Conservation (phyloP, 2,329 filamentous ascomycete genomes). For the Talaromyces piceae region DNA sequence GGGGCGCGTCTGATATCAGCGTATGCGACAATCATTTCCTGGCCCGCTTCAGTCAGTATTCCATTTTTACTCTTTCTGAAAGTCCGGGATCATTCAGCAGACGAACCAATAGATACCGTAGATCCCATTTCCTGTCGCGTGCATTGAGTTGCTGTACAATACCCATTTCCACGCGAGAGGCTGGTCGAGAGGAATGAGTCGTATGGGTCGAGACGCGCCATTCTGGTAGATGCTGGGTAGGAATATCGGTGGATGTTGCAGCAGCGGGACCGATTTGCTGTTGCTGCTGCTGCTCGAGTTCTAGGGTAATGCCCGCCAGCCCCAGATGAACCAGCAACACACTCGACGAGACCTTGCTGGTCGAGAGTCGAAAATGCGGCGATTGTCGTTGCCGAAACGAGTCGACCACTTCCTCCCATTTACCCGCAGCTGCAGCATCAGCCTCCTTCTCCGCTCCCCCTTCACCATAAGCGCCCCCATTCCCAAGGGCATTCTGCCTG, state of each 20-base stretch:
- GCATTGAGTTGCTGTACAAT: slow-evolving; percentile 28
- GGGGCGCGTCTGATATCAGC: slow-evolving; percentile 31
- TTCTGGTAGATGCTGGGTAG: slow-evolving; percentile 11
- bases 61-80: not conserved
- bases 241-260: not conserved
- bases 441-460: not conserved
- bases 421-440: too few relatives aligned
- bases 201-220: slow-evolving; percentile 29
- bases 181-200: slow-evolving; percentile 5
- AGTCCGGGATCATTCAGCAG: not conserved
- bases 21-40: slow-evolving; percentile 40
- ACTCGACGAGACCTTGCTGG: slow-evolving; percentile 15
- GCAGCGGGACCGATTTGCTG: slow-evolving; percentile 15
- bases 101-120: slow-evolving; percentile 32
- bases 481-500: too few relatives aligned
- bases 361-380: slow-evolving; percentile 24
- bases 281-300: slow-evolving; percentile 20
- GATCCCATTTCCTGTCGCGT: slow-evolving; percentile 32
- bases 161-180: slow-evolving; percentile 27
- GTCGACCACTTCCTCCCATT: slow-evolving; percentile 28
- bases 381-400: slow-evolving; percentile 21
- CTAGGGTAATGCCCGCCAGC: slow-evolving; percentile 28
- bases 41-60: not conserved
- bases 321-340: slow-evolving; percentile 23
- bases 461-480: not conserved